Conservation (phyloP, 2,329 filamentous ascomycete genomes). For the Colletotrichum neosansevieriae region DNA sequence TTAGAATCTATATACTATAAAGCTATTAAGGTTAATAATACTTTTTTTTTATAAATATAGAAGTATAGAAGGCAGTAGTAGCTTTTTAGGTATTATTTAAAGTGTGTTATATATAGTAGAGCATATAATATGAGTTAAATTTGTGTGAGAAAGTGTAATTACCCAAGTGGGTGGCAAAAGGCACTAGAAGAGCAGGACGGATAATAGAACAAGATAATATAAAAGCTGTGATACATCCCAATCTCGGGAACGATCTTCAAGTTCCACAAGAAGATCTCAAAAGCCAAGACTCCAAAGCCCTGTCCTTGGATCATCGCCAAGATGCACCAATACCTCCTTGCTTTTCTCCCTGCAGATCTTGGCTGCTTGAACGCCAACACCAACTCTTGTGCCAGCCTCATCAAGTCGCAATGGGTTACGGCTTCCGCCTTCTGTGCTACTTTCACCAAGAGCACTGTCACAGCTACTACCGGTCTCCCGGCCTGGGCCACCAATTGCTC, state of each 20-base stretch:
- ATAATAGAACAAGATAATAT: constrained; percentile 2
- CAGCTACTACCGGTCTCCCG: constrained; percentile 46
- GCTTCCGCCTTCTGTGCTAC: constrained; percentile 51
- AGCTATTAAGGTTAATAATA: no score
- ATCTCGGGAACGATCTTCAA: constrained; percentile 12
- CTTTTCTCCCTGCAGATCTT: constrained; percentile 43
- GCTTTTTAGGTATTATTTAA: no score
- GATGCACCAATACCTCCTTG: constrained; percentile 43
- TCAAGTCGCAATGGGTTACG: constrained; percentile 47
- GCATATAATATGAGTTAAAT: no score
- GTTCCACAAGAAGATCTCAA: background rate
- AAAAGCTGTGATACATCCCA: constrained; percentile 10
- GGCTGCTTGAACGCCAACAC: constrained; percentile 47
- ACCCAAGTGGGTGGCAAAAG: no score
- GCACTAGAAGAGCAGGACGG: no score
- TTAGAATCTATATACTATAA: no score
- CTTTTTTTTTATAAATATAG: no score
- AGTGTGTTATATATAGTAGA: no score
- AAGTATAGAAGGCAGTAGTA: no score
- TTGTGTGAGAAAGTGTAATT: no score
- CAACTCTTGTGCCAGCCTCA: constrained; percentile 50
- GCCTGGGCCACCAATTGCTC: constrained; percentile 48
- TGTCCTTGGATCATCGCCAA: constrained; percentile 1
- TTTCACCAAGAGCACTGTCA: constrained; percentile 47
- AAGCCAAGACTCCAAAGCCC: constrained; percentile 12